These are phyloP conservation scores for Neovahlkampfia damariscottae DNA, from an alignment of 78 protist genomes.

Conservation along the genomic window DNA sequence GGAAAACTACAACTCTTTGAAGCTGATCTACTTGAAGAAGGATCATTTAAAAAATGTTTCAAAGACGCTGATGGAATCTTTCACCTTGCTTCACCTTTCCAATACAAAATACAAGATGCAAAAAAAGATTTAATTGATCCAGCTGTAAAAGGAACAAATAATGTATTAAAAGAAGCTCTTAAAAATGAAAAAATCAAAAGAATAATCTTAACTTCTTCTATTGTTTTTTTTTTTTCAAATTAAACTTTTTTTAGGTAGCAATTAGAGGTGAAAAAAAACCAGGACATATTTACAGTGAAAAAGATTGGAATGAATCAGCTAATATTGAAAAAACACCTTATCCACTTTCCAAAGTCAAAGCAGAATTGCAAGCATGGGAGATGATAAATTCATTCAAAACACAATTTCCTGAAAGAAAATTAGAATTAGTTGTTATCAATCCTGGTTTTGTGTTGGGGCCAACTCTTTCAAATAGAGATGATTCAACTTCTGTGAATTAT, in stretches of 20 bases:
- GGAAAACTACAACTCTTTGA: neutral
- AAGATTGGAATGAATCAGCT: neutral
- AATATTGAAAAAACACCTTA: neutral
- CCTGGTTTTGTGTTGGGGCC: neutral
- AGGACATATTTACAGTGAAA: neutral
- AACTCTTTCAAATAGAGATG: neutral
- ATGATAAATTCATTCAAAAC: too few species aligned
- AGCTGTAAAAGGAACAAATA: neutral
- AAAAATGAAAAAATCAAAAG: neutral
- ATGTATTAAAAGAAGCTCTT: neutral
- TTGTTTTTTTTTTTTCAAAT: too few species aligned
- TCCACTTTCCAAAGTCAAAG: neutral
- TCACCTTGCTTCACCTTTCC: constrained; percentile 7
- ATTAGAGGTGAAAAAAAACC: neutral
- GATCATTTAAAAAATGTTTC: neutral
- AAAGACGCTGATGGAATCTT: neutral
- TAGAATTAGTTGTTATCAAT: neutral
- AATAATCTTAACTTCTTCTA: neutral
- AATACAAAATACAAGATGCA: neutral
- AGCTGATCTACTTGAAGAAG: constrained; percentile 4
- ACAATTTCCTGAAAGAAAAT: neutral
- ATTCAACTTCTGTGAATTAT: neutral
- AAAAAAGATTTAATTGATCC: neutral
- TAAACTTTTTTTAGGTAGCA: too few species aligned
- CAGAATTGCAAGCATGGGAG: neutral